Base-by-base conservation (phyloP, 148 eudicot genomes). In the Cornus kousa region DNA sequence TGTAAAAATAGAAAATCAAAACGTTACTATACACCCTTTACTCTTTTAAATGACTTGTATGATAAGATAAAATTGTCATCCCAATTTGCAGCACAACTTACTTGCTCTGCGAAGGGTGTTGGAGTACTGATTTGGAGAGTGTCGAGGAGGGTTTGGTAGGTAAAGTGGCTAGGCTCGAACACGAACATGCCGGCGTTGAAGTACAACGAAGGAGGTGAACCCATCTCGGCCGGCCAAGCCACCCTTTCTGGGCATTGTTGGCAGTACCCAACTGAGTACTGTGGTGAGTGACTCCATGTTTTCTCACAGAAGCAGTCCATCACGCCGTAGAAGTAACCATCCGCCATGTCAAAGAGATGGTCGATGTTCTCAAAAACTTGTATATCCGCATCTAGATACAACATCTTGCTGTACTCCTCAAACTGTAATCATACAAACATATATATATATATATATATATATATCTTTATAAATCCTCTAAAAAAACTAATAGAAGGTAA, bases 261-360 rank as follows among this genome's bases (percentile, higher is more conserved):
- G 76, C 85, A 83, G 35, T 83, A 83, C 13, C 85, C 85, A 20
- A 79, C 31, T n/a, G 85, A 71, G 46, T 70, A 83, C 72, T 83
- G 85, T 3, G 79, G 79, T 17, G 85, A 67, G 74, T 79, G 82
- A 77, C 80, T 79, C 85, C 85, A 83, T 43, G 85, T 83, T 77
- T 83, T 75, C 80, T 83, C 85, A 48, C 85, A 83, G 74, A 83
- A 83, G 50, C 85, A 83, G 65, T 83, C 85, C 85, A 75, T 83
- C 9, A 83, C 85, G 1, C 82, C 85, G 14, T 83, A 83, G 33
- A 83, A 83, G 66, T 75, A 67, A 9, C 85, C 85, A 19, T 79
- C 73, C 1, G 85, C 70, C 53, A 62, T 67, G 79, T 83, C 85
- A 19, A 83, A 71, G 20, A 83, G 85, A n/a, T 83, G 85, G 35